Percentiles rank a stretch among this genome's conserved stretches.
Conservation (phyloP, 495 filamentous ascomycete genomes). For the Wilcoxina mikolae region DNA sequence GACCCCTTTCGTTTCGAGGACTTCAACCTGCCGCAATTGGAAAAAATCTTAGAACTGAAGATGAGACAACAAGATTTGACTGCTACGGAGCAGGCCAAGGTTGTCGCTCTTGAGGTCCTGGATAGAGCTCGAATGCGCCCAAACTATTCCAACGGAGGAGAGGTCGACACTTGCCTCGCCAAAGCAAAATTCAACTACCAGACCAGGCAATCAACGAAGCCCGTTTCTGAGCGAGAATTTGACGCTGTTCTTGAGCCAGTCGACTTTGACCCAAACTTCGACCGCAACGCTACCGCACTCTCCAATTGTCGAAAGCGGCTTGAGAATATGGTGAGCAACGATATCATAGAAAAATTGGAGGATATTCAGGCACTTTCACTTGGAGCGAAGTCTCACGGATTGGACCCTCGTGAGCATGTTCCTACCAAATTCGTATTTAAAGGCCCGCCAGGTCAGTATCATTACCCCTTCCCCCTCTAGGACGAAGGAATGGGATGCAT, state of each 20-base stretch:
- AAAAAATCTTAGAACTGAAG: slow-evolving; percentile 33
- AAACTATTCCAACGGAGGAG: slow-evolving; percentile 48
- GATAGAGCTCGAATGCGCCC: slow-evolving; percentile 39
- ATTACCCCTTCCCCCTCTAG: not conserved
- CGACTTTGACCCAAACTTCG: slow-evolving; percentile 57
- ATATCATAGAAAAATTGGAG: slow-evolving; percentile 2
- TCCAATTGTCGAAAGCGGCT: slow-evolving; percentile 31
- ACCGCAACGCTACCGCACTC: slow-evolving; percentile 37
- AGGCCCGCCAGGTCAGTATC: slow-evolving; percentile 6
- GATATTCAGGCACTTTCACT: not conserved
- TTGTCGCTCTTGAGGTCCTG: slow-evolving; percentile 39
- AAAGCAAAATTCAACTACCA: slow-evolving; percentile 46
- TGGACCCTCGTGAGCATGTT: not conserved
- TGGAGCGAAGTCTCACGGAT: not conserved
- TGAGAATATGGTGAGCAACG: not conserved
- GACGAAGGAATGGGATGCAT: not conserved
- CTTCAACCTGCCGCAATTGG: slow-evolving; percentile 28
- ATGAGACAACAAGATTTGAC: slow-evolving; percentile 36
- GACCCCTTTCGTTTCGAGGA: slow-evolving; percentile 43
- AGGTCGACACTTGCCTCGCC: slow-evolving; percentile 51
- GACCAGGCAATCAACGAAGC: slow-evolving; percentile 23
- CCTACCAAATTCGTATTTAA: slow-evolving; percentile 6
- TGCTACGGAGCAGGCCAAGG: slow-evolving; percentile 32
- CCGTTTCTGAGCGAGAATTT: slow-evolving; percentile 8
- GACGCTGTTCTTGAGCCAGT: slow-evolving; percentile 37